These are phyloP conservation scores for Phylloporus arenicola DNA, from an alignment of 768 basidiomycete species.

Conservation along the genomic window DNA sequence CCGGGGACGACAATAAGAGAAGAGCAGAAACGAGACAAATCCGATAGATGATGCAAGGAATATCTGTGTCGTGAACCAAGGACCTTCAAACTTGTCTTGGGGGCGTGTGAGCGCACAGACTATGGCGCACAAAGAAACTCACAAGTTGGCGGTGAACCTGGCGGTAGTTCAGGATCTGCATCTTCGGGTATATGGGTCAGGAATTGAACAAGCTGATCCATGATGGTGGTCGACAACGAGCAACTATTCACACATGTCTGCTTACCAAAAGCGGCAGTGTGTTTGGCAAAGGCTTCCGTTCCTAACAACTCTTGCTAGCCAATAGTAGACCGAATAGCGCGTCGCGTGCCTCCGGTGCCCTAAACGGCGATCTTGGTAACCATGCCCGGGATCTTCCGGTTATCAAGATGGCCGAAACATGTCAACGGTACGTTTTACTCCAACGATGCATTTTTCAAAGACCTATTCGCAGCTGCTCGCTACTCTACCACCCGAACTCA, in stretches of 20 bases:
- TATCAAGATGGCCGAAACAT: not conserved
- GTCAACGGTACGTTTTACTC: not conserved
- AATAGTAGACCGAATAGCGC: not conserved
- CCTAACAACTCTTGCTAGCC: slow-evolving; percentile 7
- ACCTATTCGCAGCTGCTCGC: slow-evolving; percentile 57
- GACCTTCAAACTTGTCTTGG: slow-evolving; percentile 78
- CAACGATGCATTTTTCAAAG: slow-evolving; percentile 68
- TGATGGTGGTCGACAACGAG: slow-evolving; percentile 2
- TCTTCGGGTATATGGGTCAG: slow-evolving; percentile 25
- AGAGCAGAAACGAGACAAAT: slow-evolving; percentile 72
- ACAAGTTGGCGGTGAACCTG: slow-evolving; percentile 63
- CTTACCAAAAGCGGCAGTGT: slow-evolving; percentile 16
- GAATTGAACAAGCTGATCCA: slow-evolving; percentile 14
- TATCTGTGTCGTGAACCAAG: slow-evolving; percentile 94
- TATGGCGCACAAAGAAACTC: slow-evolving; percentile 22
- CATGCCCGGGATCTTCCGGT: not conserved
- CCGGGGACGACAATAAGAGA: slow-evolving; percentile 82
- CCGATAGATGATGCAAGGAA: slow-evolving; percentile 75
- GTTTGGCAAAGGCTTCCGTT: slow-evolving; percentile 18
- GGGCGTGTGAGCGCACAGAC: slow-evolving; percentile 4
- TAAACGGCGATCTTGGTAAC: not conserved
- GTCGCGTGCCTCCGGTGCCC: not conserved
- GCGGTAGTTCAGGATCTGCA: slow-evolving; percentile 43
- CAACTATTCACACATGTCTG: slow-evolving; percentile 2
- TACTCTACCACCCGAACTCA: slow-evolving; percentile 70